phyloP scores from a whole-genome alignment of 2,329 filamentous ascomycete species.

The Tolypocladium guangdongense region DNA sequence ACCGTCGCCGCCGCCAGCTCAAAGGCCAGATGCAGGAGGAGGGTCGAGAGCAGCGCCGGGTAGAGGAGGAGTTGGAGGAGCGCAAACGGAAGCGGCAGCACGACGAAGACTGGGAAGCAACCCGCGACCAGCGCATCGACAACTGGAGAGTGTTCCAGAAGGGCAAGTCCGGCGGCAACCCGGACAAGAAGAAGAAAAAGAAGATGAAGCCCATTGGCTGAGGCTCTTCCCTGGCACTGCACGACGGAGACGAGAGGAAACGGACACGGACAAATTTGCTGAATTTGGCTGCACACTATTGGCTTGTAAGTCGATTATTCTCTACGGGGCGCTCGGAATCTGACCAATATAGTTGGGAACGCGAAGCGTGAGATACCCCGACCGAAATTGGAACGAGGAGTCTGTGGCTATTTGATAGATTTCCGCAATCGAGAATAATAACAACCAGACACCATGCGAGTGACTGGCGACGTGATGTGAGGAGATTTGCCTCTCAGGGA shows the following conservation, averaged over 20 bases:
- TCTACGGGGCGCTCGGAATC: slow-evolving; percentile 16
- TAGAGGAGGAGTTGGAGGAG: slow-evolving; percentile 73
- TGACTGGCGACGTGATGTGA: slow-evolving; percentile 10
- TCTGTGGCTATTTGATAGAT: not conserved
- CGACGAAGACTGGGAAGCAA: slow-evolving; percentile 92
- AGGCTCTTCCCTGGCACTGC: not conserved
- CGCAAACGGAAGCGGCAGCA: slow-evolving; percentile 82
- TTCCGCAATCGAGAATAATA: not conserved
- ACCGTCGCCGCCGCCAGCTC: slow-evolving; percentile 69
- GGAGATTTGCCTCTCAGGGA: slow-evolving; percentile 24
- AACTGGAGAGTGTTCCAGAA: slow-evolving; percentile 93
- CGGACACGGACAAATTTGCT: not conserved
- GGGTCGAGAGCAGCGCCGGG: slow-evolving; percentile 74
- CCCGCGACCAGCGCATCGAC: slow-evolving; percentile 78
- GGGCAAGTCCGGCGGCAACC: slow-evolving; percentile 40
- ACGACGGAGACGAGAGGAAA: not conserved
- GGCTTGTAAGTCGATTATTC: slow-evolving; percentile 20
- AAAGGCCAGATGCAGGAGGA: slow-evolving; percentile 97
- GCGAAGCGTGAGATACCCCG: slow-evolving; percentile 1
- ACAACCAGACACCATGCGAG: not conserved
- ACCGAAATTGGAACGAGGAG: not conserved
- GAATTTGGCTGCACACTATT: not conserved
- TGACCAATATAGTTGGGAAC: slow-evolving; percentile 13
- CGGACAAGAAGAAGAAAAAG: slow-evolving; percentile 48
- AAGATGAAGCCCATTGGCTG: slow-evolving; percentile 58